Evolutionary conservation across 179 eudicot genomes (phyloP).

Genomic region (Carnegiea gigantea): DNA sequence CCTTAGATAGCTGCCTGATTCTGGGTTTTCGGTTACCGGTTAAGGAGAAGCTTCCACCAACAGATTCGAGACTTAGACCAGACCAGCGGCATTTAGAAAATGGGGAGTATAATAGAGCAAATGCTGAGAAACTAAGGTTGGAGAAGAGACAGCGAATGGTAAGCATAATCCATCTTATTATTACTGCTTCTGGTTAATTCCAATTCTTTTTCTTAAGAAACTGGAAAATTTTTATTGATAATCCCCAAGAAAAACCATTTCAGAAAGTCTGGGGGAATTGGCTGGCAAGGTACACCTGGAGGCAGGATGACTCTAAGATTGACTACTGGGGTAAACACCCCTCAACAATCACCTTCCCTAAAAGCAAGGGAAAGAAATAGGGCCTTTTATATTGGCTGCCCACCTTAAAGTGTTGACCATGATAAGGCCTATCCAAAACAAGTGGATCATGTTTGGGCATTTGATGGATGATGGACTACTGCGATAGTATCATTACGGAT

Average conservation of each 20-base stretch:
- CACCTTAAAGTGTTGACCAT: too few species aligned
- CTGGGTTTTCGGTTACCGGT: constrained; percentile 40
- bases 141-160: constrained; percentile 90
- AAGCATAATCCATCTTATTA: constrained; percentile 20
- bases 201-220: not conserved
- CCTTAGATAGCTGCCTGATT: constrained; percentile 41
- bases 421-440: too few species aligned
- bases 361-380: too few species aligned
- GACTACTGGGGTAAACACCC: not conserved
- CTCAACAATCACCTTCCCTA: too few species aligned
- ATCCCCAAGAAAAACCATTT: not conserved
- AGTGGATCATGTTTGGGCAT: too few species aligned
- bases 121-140: constrained; percentile 75
- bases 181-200: not conserved
- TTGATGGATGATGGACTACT: too few species aligned
- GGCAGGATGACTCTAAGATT: not conserved
- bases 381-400: too few species aligned
- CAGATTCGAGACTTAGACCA: constrained; percentile 94
- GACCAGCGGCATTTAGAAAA: constrained; percentile 90
- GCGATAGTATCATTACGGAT: too few species aligned
- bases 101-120: constrained; percentile 84
- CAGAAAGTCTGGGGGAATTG: too few species aligned
- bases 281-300: not conserved
- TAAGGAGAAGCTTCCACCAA: constrained; percentile 92
- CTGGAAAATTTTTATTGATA: not conserved